Base-by-base conservation (phyloP, 73 alveolate species). In the Blepharisma japonicum region DNA sequence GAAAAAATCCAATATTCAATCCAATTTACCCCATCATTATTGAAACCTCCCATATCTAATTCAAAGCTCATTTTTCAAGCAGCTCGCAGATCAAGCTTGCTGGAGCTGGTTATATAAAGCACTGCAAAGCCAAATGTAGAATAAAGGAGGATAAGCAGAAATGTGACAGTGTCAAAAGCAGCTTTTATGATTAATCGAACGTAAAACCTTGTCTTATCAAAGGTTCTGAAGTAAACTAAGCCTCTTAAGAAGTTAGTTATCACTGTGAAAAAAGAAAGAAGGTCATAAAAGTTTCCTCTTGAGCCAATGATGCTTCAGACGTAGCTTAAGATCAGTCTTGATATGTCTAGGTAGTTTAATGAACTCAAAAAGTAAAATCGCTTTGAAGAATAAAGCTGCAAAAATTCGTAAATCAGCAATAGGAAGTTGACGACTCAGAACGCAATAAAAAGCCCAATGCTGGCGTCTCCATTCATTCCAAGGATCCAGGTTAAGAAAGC, bases 171-270 rank as follows among this genome's bases (percentile, higher is more conserved):
- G 23, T 61, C 23, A 9, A 14, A 14, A 8, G 23, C 18, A 9
- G 74, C 14, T 61, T 61, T n/a, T n/a, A 61, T 8, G 23, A 61
- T 61, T 18, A 61, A 5, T 8, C 74, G 0, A 25, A 61, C 23
- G 46, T 61, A 61, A 25, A 20, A 61, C 14, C 74, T n/a, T 8
- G 74, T 61, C 47, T 8, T 61, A 25, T 61, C 74, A 61, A 61
- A 61, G 23, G 74, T 39, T 61, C 74, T 14, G 46, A 61, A 61
- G 47, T 39, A n/a, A 2, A 39, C 23, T 14, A 61, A 14, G 14
- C 74, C 74, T 20, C 74, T n/a, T 8, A 32, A 32, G 42, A 32
- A 32, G 42, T 32, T 32, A 3, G 42, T 32, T 3, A 32, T 32
- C 42, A 32, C 42, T 32, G 42, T 32, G 42, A 32, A 32, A 32